Percentiles rank a stretch among this genome's conserved stretches.
These are phyloP conservation scores for Blastobotrys chiropterorum DNA, from an alignment of 805 yeast species.

Conservation along the genomic window DNA sequence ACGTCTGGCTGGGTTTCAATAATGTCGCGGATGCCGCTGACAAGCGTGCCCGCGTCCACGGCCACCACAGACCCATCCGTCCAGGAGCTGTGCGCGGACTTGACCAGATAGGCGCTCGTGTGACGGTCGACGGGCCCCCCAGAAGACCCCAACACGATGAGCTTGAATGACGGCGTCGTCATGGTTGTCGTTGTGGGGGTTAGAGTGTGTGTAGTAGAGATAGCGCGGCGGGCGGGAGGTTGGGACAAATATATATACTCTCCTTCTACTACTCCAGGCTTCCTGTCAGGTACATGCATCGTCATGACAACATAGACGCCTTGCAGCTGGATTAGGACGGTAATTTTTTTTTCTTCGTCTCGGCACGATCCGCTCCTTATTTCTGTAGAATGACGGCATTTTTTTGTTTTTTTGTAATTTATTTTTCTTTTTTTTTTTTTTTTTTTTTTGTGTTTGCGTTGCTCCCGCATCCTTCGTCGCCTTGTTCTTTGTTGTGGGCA, in stretches of 20 bases:
- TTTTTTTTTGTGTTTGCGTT: too few species aligned
- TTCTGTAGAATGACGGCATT: too few species aligned
- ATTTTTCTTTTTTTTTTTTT: too few species aligned
- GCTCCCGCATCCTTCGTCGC: too few species aligned
- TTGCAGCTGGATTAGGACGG: background rate
- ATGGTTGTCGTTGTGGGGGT: background rate
- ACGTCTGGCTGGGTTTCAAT: background rate
- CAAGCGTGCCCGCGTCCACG: slow-evolving; percentile 77
- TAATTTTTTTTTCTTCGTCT: too few species aligned
- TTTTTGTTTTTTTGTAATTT: too few species aligned
- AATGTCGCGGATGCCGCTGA: slow-evolving; percentile 33
- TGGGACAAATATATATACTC: background rate
- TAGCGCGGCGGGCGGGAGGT: background rate
- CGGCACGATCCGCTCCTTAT: too few species aligned
- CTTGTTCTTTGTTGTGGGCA: too few species aligned
- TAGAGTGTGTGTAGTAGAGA: background rate
- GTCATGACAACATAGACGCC: background rate
- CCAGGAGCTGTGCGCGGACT: slow-evolving; percentile 45
- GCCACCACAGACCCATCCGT: slow-evolving; percentile 43
- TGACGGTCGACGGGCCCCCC: slow-evolving; percentile 80
- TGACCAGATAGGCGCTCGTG: slow-evolving; percentile 63
- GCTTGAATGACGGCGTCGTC: slow-evolving; percentile 20
- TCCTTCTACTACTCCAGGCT: background rate
- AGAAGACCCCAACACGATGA: slow-evolving; percentile 49
- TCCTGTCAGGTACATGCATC: background rate